Conservation (phyloP, 2,329 filamentous ascomycete genomes). For the Arthrobotrys sinensis region DNA sequence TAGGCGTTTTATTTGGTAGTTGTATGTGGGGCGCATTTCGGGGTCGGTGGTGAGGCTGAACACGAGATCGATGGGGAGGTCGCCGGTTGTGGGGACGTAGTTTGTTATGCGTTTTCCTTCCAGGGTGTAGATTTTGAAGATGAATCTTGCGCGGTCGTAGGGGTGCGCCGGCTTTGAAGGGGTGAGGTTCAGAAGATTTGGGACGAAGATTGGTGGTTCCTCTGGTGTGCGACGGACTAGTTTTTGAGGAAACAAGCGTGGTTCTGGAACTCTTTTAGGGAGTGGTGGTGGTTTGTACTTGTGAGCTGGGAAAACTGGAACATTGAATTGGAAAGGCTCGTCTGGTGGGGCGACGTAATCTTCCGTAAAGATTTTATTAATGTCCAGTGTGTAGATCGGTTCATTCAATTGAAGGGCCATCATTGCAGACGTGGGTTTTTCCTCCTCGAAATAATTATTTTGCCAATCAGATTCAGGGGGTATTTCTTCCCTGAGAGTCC, state of each 20-base stretch:
- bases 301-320: conserved; percentile 14
- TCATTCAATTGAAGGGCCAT: conserved; percentile 17
- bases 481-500: conserved; percentile 1
- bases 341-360: conserved; percentile 1
- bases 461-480: not conserved
- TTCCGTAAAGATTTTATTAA: conserved; percentile 7
- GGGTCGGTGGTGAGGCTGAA: conserved; percentile 12
- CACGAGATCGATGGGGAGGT: conserved; percentile 11
- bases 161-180: not conserved
- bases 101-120: not conserved
- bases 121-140: conserved; percentile 1
- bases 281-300: conserved; percentile 16
- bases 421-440: conserved; percentile 20
- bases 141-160: not conserved
- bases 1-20: conserved; percentile 5
- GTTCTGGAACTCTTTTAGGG: not conserved
- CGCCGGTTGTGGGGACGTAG: conserved; percentile 7
- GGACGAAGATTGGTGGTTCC: not conserved
- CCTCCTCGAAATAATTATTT: conserved; percentile 1
- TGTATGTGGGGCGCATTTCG: conserved; percentile 4
- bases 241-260: not conserved
- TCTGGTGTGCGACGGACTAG: conserved; percentile 7
- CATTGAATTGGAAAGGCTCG: conserved; percentile 1
- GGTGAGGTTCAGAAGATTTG: not conserved
- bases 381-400: conserved; percentile 19